Base-by-base conservation (phyloP, 1,139 yeast species). In the Hanseniaspora uvarum region DNA sequence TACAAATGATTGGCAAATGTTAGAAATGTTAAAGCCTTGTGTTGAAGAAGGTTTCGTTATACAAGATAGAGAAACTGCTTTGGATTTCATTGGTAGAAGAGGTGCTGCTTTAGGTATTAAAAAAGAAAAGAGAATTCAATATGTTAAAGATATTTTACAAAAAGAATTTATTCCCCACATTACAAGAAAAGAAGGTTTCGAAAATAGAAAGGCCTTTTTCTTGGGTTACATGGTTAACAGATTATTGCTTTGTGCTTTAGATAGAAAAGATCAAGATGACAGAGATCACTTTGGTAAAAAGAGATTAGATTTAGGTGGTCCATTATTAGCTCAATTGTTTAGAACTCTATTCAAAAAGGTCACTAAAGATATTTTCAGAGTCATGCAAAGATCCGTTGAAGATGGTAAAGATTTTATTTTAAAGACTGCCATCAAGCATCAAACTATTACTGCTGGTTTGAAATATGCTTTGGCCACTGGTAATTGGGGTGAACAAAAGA, bases 401-500 rank as follows among this genome's bases (percentile, higher is more conserved):
- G 88, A 92, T 63, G 95, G 94, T 69, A 87, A 88, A 69, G 98
- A 89, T 69, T 92, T 92, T 75, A 92, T 92, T 68, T 78, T 92
- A 71, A 89, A 95, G 45, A 77, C 92, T 64, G 98, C 98, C 31
- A 97, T 92, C 61, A 92, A 92, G 72, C 88, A 97, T 21, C 94
- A 89, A 62, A 92, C 97, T 7, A 87, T 92, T 62, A 94, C 98
- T 41, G 94, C 94, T 60, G 99, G 99, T 68, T 79, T 92, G 70
- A 86, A 94, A 69, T 94, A 92, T 71, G 94, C 98, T 38, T 77
- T 92, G 63, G 98, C 99, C 52, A 92, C 99, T 18, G 99, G 99
- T 75, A 92, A 94, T 72, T 92, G 99, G 99, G 98, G 98, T 73
- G 98, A 94, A 72, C 98, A 92, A 70, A 92, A 89, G 82, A 94